Evolutionary conservation across 2,329 filamentous ascomycete species (phyloP).

Genomic region (Penicillium decumbens): DNA sequence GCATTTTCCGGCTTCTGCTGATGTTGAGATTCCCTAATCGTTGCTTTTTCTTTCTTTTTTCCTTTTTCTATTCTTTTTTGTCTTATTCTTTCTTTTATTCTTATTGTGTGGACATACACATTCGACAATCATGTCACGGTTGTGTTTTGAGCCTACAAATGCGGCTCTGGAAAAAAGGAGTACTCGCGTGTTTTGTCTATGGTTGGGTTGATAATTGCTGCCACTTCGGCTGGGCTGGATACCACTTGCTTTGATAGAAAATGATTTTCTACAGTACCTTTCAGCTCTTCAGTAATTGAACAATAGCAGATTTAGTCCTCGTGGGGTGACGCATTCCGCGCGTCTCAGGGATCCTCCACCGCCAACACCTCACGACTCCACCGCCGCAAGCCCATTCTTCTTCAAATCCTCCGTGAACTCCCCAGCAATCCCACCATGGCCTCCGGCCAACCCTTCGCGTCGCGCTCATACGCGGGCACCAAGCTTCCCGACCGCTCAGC

Average conservation of each 20-base stretch:
- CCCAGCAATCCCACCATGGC: constrained; percentile 42
- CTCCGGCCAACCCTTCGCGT: constrained; percentile 52
- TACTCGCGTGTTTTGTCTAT: not conserved
- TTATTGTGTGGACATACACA: constrained; percentile 2
- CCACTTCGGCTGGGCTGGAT: not conserved
- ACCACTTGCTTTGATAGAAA: not conserved
- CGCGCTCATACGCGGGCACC: constrained; percentile 51
- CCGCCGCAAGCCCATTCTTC: constrained; percentile 12
- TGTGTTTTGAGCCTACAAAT: no score
- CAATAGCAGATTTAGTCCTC: not conserved
- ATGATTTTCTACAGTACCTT: not conserved
- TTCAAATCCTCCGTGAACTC: not conserved
- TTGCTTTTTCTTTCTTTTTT: not conserved
- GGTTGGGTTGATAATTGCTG: constrained; percentile 1
- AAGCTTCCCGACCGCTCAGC: constrained; percentile 50
- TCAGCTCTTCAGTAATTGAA: not conserved
- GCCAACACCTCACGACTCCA: constrained; percentile 17
- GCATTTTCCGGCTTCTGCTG: not conserved
- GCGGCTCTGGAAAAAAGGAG: not conserved
- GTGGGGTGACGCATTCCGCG: constrained; percentile 13
- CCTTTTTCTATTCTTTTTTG: no score
- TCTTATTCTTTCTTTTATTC: no score
- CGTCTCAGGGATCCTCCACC: constrained; percentile 25
- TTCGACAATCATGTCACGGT: not conserved
- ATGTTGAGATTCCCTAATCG: not conserved